phyloP scores from a whole-genome alignment of 108 stramenopile genomes.

The Cyclostephanos tholiformis region DNA sequence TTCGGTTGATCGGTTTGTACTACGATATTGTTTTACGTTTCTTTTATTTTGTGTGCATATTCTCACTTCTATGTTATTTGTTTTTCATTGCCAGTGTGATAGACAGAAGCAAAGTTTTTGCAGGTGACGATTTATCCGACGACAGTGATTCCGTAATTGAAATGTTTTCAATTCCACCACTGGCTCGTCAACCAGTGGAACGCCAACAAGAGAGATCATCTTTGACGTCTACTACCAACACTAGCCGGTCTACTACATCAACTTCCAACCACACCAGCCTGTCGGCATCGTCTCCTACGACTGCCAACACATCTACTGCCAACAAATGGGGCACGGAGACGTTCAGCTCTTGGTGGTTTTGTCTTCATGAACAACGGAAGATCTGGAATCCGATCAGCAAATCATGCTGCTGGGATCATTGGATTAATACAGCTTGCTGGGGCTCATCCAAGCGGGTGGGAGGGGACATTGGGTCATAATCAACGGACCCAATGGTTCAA shows the following conservation, averaged over 20 bases:
- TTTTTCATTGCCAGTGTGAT: neutral
- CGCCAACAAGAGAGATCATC: neutral
- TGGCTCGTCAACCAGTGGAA: neutral
- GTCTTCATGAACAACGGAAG: neutral
- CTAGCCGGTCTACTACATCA: neutral
- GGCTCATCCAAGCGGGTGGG: neutral
- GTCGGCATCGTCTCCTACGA: neutral
- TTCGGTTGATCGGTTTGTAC: neutral
- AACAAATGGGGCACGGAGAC: neutral
- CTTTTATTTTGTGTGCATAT: neutral
- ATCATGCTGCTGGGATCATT: too few relatives aligned
- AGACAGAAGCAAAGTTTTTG: neutral
- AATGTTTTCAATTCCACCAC: neutral
- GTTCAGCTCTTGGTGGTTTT: constrained; percentile 1
- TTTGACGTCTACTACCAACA: neutral
- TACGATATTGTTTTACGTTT: too few relatives aligned
- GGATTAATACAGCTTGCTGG: too few relatives aligned
- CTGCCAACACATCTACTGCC: too few relatives aligned
- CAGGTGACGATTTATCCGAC: neutral
- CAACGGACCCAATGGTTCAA: neutral
- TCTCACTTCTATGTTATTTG: neutral
- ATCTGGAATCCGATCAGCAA: too few relatives aligned
- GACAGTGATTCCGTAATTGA: neutral
- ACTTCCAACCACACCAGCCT: neutral
- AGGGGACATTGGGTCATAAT: neutral